phyloP scores from a whole-genome alignment of 108 stramenopile species.

The Nitzschia sp. region DNA sequence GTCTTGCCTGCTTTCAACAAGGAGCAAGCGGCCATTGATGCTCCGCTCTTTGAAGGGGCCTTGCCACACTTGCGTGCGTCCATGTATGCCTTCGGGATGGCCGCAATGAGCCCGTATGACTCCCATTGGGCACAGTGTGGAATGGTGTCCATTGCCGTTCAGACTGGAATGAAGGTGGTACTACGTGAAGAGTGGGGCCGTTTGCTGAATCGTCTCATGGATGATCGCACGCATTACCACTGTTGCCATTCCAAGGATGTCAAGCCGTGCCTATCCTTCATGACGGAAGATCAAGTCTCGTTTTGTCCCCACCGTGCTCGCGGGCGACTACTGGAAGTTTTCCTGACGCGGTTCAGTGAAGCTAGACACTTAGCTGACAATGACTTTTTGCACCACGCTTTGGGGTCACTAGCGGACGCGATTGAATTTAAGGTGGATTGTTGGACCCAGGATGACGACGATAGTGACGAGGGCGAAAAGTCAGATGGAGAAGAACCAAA shows the following conservation, averaged over 20 bases:
- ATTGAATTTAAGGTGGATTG: constrained; percentile 47
- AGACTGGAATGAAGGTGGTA: constrained; percentile 21
- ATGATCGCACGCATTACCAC: constrained; percentile 29
- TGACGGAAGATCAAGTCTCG: constrained; percentile 1
- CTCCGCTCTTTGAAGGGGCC: constrained; percentile 42
- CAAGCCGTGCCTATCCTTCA: background rate
- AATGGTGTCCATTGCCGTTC: constrained; percentile 31
- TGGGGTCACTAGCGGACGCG: constrained; percentile 38
- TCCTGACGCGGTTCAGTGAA: constrained; percentile 34
- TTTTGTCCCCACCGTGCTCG: constrained; percentile 50
- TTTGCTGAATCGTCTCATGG: constrained; percentile 35
- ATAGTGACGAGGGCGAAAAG: constrained; percentile 8
- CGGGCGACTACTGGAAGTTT: constrained; percentile 34
- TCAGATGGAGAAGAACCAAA: background rate
- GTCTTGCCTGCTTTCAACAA: constrained; percentile 25
- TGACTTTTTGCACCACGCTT: constrained; percentile 31
- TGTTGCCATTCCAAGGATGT: background rate
- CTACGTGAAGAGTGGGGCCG: constrained; percentile 44
- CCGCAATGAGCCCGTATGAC: constrained; percentile 33
- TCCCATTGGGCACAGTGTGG: constrained; percentile 35
- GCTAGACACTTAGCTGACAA: constrained; percentile 35
- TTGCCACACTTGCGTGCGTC: constrained; percentile 49
- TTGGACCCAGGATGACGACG: constrained; percentile 35
- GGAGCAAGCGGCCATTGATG: constrained; percentile 5
- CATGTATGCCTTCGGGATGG: constrained; percentile 39